These are phyloP conservation scores for Hyaloscypha bicolor DNA, from an alignment of 495 filamentous ascomycete species.

Conservation along the genomic window DNA sequence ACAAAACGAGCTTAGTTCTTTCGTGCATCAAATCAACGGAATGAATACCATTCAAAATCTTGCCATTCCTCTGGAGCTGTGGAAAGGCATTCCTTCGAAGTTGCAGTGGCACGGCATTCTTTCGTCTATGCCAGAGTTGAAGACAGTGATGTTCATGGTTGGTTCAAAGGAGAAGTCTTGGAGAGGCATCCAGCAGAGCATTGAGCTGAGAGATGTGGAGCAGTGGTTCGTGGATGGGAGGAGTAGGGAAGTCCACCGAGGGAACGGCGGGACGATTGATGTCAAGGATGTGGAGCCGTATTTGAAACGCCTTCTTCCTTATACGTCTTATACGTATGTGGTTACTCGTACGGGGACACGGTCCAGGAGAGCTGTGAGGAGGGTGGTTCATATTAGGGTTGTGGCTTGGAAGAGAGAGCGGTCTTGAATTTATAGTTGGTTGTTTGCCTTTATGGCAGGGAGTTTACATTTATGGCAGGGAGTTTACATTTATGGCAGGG, in stretches of 20 bases:
- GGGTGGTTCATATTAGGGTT: neutral
- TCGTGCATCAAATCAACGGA: neutral
- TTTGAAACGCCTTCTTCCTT: neutral
- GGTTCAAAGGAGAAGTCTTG: constrained; percentile 8
- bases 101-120: neutral
- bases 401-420: constrained; percentile 6
- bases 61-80: neutral
- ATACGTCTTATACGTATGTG: too few species aligned
- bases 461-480: too few species aligned
- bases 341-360: too few species aligned
- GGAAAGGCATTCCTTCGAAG: neutral
- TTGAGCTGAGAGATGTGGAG: constrained; percentile 15
- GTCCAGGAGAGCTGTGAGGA: neutral
- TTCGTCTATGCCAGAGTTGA: neutral
- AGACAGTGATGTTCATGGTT: constrained; percentile 11
- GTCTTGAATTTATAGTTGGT: neutral
- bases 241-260: neutral
- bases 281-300: neutral
- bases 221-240: constrained; percentile 14
- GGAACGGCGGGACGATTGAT: neutral
- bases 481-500: too few species aligned
- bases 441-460: neutral
- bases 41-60: neutral
- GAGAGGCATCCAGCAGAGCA: neutral
- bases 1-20: neutral